A percentile compares a stretch with the other conserved stretches of the same genome.
These are phyloP conservation scores for Insectozyma bohioensis DNA, from an alignment of 1,139 yeast species.

Conservation along the genomic window DNA sequence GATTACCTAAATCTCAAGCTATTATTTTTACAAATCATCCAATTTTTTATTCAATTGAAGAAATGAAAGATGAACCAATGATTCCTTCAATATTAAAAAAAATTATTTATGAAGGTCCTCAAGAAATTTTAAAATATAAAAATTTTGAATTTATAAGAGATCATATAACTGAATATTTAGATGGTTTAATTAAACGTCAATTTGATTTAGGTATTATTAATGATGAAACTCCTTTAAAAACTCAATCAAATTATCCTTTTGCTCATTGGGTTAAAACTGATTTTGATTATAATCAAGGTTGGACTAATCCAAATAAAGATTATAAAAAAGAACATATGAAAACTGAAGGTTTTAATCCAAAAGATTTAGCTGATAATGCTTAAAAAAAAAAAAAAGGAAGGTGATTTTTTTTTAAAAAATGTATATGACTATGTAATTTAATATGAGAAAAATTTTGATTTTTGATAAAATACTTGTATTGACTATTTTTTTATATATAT, in stretches of 20 bases:
- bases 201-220: conserved; percentile 53
- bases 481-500: too few relatives aligned
- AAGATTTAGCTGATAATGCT: conserved; percentile 19
- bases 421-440: too few relatives aligned
- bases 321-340: conserved; percentile 23
- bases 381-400: conserved; percentile 20
- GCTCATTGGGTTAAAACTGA: conserved; percentile 47
- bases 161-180: conserved; percentile 58
- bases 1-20: conserved; percentile 48
- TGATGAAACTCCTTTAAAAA: conserved; percentile 57
- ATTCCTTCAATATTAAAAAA: conserved; percentile 66
- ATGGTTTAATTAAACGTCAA: conserved; percentile 56
- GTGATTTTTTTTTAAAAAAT: neutral
- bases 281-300: conserved; percentile 43
- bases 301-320: conserved; percentile 43
- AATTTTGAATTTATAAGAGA: conserved; percentile 57
- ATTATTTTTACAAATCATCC: conserved; percentile 67
- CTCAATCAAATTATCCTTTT: conserved; percentile 65
- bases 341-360: conserved; percentile 23
- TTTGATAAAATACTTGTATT: too few relatives aligned
- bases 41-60: conserved; percentile 65
- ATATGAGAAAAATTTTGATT: too few relatives aligned
- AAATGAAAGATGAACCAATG: conserved; percentile 76
- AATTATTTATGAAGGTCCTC: conserved; percentile 66
- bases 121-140: conserved; percentile 62